Percentiles rank a stretch among this genome's conserved stretches.
These are phyloP conservation scores for Drechslerella coelobrocha DNA, from an alignment of 2,329 filamentous ascomycete genomes.

Conservation along the genomic window DNA sequence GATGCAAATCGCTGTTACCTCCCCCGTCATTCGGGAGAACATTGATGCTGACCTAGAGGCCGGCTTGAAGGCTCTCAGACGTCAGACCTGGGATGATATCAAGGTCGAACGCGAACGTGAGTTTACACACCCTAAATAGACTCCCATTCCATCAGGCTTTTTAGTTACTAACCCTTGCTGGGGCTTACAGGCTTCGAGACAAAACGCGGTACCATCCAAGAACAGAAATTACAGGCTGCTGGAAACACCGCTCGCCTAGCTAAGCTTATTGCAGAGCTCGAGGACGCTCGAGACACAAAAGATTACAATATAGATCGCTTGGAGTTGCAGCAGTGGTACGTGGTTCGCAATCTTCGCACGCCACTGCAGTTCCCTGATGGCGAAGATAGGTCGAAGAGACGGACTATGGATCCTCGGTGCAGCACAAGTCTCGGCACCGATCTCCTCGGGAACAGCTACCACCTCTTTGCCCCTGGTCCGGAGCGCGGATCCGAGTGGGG, in stretches of 20 bases:
- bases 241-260: slow-evolving; percentile 37
- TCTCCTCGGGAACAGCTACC: slow-evolving; percentile 39
- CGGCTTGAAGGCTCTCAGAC: slow-evolving; percentile 36
- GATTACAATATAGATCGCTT: slow-evolving; percentile 49
- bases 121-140: not conserved
- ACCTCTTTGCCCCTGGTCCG: slow-evolving; percentile 43
- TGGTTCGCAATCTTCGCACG: slow-evolving; percentile 50
- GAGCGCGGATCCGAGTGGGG: slow-evolving; percentile 46
- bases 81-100: slow-evolving; percentile 47
- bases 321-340: slow-evolving; percentile 50
- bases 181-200: slow-evolving; percentile 29
- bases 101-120: slow-evolving; percentile 44
- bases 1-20: slow-evolving; percentile 47
- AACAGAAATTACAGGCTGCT: slow-evolving; percentile 23
- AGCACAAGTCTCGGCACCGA: slow-evolving; percentile 46
- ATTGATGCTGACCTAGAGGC: slow-evolving; percentile 42
- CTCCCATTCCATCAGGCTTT: not conserved
- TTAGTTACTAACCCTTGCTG: slow-evolving; percentile 5
- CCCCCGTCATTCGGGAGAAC: slow-evolving; percentile 40
- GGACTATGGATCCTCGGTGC: slow-evolving; percentile 47
- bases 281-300: slow-evolving; percentile 44
- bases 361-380: slow-evolving; percentile 51
- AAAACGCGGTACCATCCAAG: slow-evolving; percentile 34
- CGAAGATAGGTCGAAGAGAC: slow-evolving; percentile 50
- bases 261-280: slow-evolving; percentile 46